A percentile compares a stretch with the other conserved stretches of the same genome.
Conservation (phyloP, 2,329 filamentous ascomycete genomes). For the Neofusicoccum ribis region DNA sequence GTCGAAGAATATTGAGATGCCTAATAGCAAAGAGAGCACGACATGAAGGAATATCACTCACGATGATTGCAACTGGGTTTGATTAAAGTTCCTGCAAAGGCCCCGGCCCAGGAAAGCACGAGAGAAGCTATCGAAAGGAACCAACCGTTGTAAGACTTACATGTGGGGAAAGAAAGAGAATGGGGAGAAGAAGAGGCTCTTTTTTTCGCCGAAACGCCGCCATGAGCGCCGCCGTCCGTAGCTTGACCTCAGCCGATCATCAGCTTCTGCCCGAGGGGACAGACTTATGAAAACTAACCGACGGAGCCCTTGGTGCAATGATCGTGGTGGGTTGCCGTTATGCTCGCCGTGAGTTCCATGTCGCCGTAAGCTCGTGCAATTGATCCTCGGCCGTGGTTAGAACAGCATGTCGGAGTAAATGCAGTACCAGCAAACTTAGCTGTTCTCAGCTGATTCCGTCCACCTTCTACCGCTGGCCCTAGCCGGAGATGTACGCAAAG, state of each 20-base stretch:
- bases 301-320: constrained; percentile 1
- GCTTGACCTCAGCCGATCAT: constrained; percentile 13
- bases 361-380: constrained; percentile 11
- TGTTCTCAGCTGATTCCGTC: constrained; percentile 18
- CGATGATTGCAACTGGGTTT: not conserved
- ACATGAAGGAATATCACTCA: not conserved
- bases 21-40: not conserved
- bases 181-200: not conserved
- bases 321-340: not conserved
- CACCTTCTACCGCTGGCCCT: not conserved
- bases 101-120: not conserved
- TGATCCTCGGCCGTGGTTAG: constrained; percentile 18
- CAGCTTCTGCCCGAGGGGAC: constrained; percentile 12
- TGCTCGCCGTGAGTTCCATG: not conserved
- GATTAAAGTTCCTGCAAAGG: constrained; percentile 1
- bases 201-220: constrained; percentile 8
- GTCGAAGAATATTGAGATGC: too few relatives aligned
- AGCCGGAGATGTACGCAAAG: not conserved
- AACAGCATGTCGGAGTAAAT: constrained; percentile 12
- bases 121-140: constrained; percentile 10
- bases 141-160: constrained; percentile 21
- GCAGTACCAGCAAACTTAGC: constrained; percentile 21
- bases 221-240: constrained; percentile 6
- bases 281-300: constrained; percentile 15
- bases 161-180: constrained; percentile 14